Conservation (phyloP, 257 asterid species). For the Ajuga chamaepitys region DNA sequence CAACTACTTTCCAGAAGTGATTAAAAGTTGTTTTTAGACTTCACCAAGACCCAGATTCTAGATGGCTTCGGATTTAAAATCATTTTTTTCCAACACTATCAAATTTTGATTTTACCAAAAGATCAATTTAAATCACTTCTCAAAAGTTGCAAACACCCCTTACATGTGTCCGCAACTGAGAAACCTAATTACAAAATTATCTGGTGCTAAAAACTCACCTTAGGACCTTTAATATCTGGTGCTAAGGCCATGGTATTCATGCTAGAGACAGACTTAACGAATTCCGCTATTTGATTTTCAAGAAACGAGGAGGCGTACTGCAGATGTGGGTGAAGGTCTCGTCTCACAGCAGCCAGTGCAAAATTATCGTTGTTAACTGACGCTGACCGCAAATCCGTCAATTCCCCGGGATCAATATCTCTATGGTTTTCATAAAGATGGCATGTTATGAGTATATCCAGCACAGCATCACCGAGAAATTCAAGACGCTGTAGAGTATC, state of each 20-base stretch:
- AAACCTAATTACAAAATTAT: too few species aligned
- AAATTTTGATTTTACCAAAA: too few species aligned
- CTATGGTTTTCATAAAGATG: conserved; percentile 66
- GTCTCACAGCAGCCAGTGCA: conserved; percentile 71
- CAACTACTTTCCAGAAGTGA: too few species aligned
- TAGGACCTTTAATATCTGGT: conserved; percentile 65
- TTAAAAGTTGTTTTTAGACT: too few species aligned
- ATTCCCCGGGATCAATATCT: conserved; percentile 79
- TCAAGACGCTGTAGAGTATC: conserved; percentile 70
- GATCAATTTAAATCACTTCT: too few species aligned
- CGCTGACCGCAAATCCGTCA: conserved; percentile 91
- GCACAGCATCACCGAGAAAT: conserved; percentile 91
- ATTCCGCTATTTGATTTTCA: conserved; percentile 46
- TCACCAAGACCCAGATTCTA: too few species aligned
- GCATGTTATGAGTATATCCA: conserved; percentile 75
- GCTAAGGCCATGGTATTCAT: conserved; percentile 31
- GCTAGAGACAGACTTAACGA: conserved; percentile 39
- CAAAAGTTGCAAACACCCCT: too few species aligned
- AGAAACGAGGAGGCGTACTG: conserved; percentile 48
- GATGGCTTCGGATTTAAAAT: too few species aligned
- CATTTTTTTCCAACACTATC: too few species aligned
- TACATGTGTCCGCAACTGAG: too few species aligned
- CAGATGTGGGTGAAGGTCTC: conserved; percentile 66
- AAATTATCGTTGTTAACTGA: conserved; percentile 84
- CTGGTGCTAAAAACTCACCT: conserved; percentile 33